A percentile compares a stretch with the other conserved stretches of the same genome.
These are phyloP conservation scores for Gentiana macrophylla DNA, from an alignment of 257 asterid genomes.

Conservation along the genomic window DNA sequence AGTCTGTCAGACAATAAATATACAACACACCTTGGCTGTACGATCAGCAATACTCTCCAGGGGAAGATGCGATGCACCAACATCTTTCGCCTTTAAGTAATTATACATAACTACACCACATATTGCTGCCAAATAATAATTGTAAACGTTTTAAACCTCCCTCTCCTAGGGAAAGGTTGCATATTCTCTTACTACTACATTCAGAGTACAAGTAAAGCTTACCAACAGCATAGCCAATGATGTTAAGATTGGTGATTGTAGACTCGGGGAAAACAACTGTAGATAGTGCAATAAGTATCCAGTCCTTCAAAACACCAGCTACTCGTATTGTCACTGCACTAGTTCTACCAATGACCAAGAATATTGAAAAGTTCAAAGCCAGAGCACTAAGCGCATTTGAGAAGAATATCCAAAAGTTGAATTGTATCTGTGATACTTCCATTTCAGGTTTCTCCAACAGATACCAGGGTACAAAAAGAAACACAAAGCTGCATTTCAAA, in stretches of 20 bases:
- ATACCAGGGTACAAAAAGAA: slow-evolving; percentile 94
- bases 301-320: slow-evolving; percentile 95
- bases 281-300: slow-evolving; percentile 95
- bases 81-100: slow-evolving; percentile 57
- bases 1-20: neutral
- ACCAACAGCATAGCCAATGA: slow-evolving; percentile 96
- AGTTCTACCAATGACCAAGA: slow-evolving; percentile 93
- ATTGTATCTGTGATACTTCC: slow-evolving; percentile 78
- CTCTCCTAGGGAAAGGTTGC: neutral
- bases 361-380: slow-evolving; percentile 92
- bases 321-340: slow-evolving; percentile 97
- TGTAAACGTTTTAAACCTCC: neutral
- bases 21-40: slow-evolving; percentile 34
- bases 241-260: slow-evolving; percentile 66
- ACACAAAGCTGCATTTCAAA: slow-evolving; percentile 61
- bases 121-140: slow-evolving; percentile 46
- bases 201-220: slow-evolving; percentile 8
- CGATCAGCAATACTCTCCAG: slow-evolving; percentile 40
- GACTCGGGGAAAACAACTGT: slow-evolving; percentile 93
- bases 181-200: neutral
- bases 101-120: slow-evolving; percentile 76
- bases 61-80: slow-evolving; percentile 38
- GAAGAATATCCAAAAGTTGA: slow-evolving; percentile 92
- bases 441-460: slow-evolving; percentile 92
- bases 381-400: slow-evolving; percentile 93